Conservation (phyloP, 495 filamentous ascomycete species). For the Penicillium ochrochloron region DNA sequence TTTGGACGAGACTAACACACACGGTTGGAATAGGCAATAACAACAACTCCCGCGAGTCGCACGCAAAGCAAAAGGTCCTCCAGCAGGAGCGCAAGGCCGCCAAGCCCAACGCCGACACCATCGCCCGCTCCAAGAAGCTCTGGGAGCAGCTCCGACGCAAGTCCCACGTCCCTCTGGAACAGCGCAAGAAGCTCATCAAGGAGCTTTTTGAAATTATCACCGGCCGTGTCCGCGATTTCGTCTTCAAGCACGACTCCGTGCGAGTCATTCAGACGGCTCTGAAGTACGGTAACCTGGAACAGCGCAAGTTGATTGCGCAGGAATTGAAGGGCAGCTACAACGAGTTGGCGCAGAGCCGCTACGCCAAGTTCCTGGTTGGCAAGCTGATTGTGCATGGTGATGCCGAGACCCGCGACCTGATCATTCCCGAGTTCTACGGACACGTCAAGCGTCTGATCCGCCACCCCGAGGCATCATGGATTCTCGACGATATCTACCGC, state of each 20-base stretch:
- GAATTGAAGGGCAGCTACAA: slow-evolving; percentile 88
- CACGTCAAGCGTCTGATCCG: slow-evolving; percentile 89
- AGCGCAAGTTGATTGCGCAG: slow-evolving; percentile 81
- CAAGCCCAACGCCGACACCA: slow-evolving; percentile 88
- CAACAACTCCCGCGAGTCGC: slow-evolving; percentile 73
- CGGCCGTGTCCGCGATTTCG: slow-evolving; percentile 88
- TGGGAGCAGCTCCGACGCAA: slow-evolving; percentile 94
- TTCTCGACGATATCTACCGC: slow-evolving; percentile 94
- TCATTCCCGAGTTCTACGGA: slow-evolving; percentile 94
- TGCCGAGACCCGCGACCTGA: slow-evolving; percentile 77
- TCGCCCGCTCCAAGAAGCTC: slow-evolving; percentile 90
- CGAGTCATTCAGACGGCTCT: slow-evolving; percentile 93
- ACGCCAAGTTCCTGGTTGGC: slow-evolving; percentile 94
- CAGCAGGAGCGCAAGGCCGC: slow-evolving; percentile 86
- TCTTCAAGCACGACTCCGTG: slow-evolving; percentile 97
- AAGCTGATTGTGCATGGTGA: slow-evolving; percentile 93
- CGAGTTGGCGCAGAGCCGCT: slow-evolving; percentile 86
- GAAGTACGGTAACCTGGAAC: slow-evolving; percentile 87
- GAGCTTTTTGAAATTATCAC: slow-evolving; percentile 92
- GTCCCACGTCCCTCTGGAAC: slow-evolving; percentile 83
- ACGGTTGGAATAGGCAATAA: slow-evolving; percentile 23
- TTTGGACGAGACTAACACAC: slow-evolving; percentile 14
- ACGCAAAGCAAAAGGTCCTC: slow-evolving; percentile 89
- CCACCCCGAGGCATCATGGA: slow-evolving; percentile 95
- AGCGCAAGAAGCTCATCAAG: slow-evolving; percentile 81